A percentile compares a stretch with the other conserved stretches of the same genome.
These are phyloP conservation scores for Schwanniomyces yamadae DNA, from an alignment of 805 yeast species.

Conservation along the genomic window DNA sequence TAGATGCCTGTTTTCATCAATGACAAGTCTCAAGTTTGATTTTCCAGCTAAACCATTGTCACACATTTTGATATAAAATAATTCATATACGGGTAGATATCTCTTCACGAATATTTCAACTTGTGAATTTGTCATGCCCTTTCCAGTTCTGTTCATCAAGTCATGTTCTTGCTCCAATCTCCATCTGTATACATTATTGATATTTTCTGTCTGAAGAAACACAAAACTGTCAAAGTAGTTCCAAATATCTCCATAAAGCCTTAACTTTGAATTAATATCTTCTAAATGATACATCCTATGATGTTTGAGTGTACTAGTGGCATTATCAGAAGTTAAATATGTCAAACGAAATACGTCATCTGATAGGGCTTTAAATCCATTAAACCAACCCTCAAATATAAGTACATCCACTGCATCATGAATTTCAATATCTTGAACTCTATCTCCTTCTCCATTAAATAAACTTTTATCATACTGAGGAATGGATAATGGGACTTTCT, in stretches of 20 bases:
- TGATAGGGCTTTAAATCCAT: constrained; percentile 56
- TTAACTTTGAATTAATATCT: constrained; percentile 53
- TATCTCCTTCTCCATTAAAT: constrained; percentile 75
- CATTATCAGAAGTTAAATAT: constrained; percentile 18
- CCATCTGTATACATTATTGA: constrained; percentile 74
- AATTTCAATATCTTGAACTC: constrained; percentile 35
- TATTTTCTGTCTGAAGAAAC: constrained; percentile 56
- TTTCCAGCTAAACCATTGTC: constrained; percentile 21
- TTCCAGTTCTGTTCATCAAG: constrained; percentile 49
- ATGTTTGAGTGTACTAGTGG: constrained; percentile 17
- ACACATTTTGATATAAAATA: constrained; percentile 57
- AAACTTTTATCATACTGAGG: constrained; percentile 82
- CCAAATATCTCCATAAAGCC: constrained; percentile 58
- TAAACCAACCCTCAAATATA: constrained; percentile 92
- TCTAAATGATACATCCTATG: constrained; percentile 27
- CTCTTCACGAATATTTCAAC: constrained; percentile 72
- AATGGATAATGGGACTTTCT: constrained; percentile 17
- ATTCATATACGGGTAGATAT: constrained; percentile 81
- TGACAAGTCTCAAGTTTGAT: constrained; percentile 26
- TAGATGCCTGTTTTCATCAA: constrained; percentile 21
- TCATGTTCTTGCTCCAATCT: constrained; percentile 72
- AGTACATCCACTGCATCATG: constrained; percentile 53
- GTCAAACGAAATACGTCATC: constrained; percentile 17
- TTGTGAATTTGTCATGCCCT: constrained; percentile 77
- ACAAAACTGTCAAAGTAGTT: constrained; percentile 56